Evolutionary conservation across 1,284 basidiomycete genomes (phyloP), one percentile per base, ranked within the genome.

Genomic region (Cystobasidium slooffiae): DNA sequence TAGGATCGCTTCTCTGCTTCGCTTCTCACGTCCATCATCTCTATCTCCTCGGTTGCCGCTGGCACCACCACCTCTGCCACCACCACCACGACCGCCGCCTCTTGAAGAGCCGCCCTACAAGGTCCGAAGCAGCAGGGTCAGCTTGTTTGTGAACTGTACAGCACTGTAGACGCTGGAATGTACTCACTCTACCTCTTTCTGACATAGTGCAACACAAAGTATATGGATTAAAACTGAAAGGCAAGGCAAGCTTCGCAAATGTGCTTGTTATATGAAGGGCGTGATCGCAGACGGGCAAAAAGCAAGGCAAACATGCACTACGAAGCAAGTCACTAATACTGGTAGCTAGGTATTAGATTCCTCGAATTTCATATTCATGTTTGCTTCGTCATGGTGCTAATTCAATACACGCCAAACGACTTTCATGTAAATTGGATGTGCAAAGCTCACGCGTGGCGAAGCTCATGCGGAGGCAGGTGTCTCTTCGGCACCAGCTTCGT

Each of bases 1-100:
- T 41, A 99, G 88, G 83, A 99, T 98, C 43, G 93, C 92, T 84
- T 99, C 96, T 64, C 93, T 88, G 83, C 93, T 94, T 64, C 93
- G 93, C 82, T 93, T 93, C 78, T 94, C 93, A 18, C 78, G 79
- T 58, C 76, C 46, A 16, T 75, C 75, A 12, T 56, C 47, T 72
- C 78, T 41, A 22, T 63, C 72, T n/a, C 68, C 68, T 59, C 61
- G 76, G 8, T 68, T 51, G 18, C 72, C 68, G 5, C 70, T 67
- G 9, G 75, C 75, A n/a, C 78, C 80, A 24, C 75, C 76, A 43
- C 75, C 72, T 22, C 68, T 46, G 37, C 75, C 77, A 10, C 79
- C 80, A n/a, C 80, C 80, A 44, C 80, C 81, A 66, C 83, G 76
- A 46, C 78, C 79, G 24, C 81, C 80, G 24, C 81, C 80, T n/a